These are phyloP conservation scores for Antitrichia curtipendula DNA, from an alignment of 225 moss, liverwort and hornwort species.

Conservation along the genomic window DNA sequence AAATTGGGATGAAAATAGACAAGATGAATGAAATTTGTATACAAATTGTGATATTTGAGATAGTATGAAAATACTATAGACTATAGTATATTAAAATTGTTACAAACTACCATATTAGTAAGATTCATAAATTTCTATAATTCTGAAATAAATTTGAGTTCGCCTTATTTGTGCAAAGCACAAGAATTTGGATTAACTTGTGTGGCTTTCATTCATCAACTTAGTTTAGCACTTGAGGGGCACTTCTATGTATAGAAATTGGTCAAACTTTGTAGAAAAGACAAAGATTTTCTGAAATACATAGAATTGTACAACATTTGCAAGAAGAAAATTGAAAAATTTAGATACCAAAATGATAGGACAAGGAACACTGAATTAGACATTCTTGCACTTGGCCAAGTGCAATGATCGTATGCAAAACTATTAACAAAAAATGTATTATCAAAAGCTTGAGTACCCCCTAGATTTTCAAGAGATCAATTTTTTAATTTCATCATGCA, in stretches of 20 bases:
- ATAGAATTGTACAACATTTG: not conserved
- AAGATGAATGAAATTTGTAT: not conserved
- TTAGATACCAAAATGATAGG: not conserved
- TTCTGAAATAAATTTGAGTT: not conserved
- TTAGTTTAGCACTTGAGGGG: not conserved
- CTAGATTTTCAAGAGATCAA: too few relatives aligned
- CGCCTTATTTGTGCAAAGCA: accelerated
- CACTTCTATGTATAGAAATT: accelerated
- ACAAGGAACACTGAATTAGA: too few relatives aligned
- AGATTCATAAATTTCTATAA: not conserved
- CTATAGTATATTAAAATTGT: not conserved
- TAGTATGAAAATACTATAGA: not conserved
- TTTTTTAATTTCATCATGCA: too few relatives aligned
- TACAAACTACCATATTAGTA: not conserved
- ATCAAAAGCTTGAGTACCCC: too few relatives aligned
- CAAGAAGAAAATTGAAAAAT: not conserved
- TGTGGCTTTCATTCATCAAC: not conserved
- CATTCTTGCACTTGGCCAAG: too few relatives aligned
- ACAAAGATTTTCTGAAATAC: accelerated
- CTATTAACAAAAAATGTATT: too few relatives aligned
- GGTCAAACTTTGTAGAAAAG: not conserved
- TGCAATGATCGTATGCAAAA: too few relatives aligned
- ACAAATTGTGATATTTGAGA: not conserved
- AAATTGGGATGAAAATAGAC: too few relatives aligned
- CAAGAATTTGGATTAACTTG: not conserved